Evolutionary conservation across 1,139 yeast genomes (phyloP).

Genomic region (Suhomyces yuchorum): DNA sequence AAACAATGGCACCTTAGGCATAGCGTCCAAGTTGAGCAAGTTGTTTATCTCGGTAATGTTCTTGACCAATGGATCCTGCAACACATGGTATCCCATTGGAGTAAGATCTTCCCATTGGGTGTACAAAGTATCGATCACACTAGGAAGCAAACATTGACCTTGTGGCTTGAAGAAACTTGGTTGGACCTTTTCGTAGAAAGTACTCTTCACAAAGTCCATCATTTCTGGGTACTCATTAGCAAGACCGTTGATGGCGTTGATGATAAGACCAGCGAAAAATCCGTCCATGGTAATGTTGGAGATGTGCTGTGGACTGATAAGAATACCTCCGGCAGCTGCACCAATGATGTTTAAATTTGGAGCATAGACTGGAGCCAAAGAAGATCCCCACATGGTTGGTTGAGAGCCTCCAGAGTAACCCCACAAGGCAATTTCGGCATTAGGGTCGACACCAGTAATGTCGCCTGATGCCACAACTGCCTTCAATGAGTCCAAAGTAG

Average conservation of each 20-base stretch:
- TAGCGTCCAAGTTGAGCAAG: slow-evolving; percentile 8
- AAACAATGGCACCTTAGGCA: slow-evolving; percentile 37
- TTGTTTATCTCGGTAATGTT: slow-evolving; percentile 7
- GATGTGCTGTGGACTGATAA: slow-evolving; percentile 26
- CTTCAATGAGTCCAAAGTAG: slow-evolving; percentile 31
- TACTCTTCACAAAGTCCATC: slow-evolving; percentile 5
- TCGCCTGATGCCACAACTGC: slow-evolving; percentile 27
- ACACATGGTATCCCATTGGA: neutral
- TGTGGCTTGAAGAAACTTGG: neutral
- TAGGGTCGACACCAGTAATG: slow-evolving; percentile 25
- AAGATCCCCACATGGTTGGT: slow-evolving; percentile 42
- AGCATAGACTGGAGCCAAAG: slow-evolving; percentile 35
- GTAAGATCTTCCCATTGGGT: slow-evolving; percentile 3
- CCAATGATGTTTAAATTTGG: slow-evolving; percentile 35
- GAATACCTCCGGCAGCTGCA: slow-evolving; percentile 37
- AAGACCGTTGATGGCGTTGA: slow-evolving; percentile 31
- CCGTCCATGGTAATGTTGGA: slow-evolving; percentile 27
- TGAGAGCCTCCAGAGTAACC: slow-evolving; percentile 44
- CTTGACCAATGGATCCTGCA: neutral
- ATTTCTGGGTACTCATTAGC: slow-evolving; percentile 29
- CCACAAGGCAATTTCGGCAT: slow-evolving; percentile 32
- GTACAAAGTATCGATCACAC: neutral
- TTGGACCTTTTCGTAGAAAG: neutral
- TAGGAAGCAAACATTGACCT: slow-evolving; percentile 4
- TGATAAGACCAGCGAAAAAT: slow-evolving; percentile 29